Conservation (phyloP, 306 rosid genomes). For the Castanopsis chinensis region DNA sequence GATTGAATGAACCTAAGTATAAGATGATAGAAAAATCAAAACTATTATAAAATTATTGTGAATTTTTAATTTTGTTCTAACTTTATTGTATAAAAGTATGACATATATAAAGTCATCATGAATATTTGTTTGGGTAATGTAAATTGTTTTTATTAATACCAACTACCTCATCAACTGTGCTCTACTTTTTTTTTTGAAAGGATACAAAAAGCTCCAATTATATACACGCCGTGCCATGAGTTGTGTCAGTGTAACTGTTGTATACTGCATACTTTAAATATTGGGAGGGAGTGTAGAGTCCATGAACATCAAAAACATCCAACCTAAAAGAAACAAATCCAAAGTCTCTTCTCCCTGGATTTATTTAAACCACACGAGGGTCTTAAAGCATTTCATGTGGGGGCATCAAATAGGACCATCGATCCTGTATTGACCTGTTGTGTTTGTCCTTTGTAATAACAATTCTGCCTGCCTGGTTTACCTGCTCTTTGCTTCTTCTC, state of each 20-base stretch:
- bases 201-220: background rate
- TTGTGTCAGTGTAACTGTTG: background rate
- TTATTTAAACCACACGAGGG: constrained; percentile 32
- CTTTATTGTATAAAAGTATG: too few species aligned
- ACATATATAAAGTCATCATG: too few species aligned
- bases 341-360: constrained; percentile 28
- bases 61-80: too few species aligned
- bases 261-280: background rate
- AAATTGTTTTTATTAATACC: too few species aligned
- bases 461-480: constrained; percentile 40
- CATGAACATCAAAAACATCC: constrained; percentile 17
- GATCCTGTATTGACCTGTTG: constrained; percentile 50
- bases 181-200: too few species aligned
- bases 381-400: constrained; percentile 47
- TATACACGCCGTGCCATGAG: background rate
- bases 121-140: too few species aligned
- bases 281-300: background rate
- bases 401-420: constrained; percentile 31
- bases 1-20: too few species aligned
- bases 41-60: too few species aligned
- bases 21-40: too few species aligned
- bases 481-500: constrained; percentile 64
- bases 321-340: constrained; percentile 34
- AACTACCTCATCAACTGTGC: too few species aligned
- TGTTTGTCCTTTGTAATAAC: constrained; percentile 50